A percentile compares a stretch with the other conserved stretches of the same genome.
These are phyloP conservation scores for Uronychia binucleata DNA, from an alignment of 73 alveolate genomes.

Conservation along the genomic window DNA sequence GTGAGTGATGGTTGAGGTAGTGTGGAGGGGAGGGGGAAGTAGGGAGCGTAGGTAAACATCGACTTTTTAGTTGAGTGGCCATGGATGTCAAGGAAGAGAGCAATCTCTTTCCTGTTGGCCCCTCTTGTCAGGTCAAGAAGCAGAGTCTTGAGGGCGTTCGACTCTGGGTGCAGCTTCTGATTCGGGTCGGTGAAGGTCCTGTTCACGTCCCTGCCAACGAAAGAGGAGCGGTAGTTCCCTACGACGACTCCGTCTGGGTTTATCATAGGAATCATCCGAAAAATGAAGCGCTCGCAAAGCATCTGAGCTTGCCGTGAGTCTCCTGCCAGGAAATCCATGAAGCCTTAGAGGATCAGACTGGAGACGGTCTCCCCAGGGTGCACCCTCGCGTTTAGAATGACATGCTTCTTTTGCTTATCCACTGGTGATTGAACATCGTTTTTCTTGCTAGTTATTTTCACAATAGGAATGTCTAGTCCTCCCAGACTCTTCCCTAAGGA, in stretches of 20 bases:
- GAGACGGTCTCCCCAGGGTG: constrained; percentile 87
- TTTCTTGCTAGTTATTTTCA: constrained; percentile 47
- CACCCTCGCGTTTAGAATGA: constrained; percentile 62
- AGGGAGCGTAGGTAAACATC: constrained; percentile 59
- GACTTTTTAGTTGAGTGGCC: constrained; percentile 62
- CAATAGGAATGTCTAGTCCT: constrained; percentile 57
- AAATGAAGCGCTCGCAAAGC: constrained; percentile 65
- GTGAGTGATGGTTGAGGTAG: too few relatives aligned
- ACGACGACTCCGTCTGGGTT: constrained; percentile 76
- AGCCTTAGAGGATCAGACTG: constrained; percentile 73
- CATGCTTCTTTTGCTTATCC: constrained; percentile 48
- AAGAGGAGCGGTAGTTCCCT: constrained; percentile 70
- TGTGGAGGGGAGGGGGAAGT: constrained; percentile 49
- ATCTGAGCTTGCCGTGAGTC: constrained; percentile 31
- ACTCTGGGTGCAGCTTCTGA: constrained; percentile 24
- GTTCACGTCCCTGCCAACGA: constrained; percentile 71
- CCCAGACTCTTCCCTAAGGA: constrained; percentile 40
- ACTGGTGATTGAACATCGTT: constrained; percentile 5
- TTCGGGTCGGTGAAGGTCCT: constrained; percentile 35
- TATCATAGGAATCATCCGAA: constrained; percentile 77
- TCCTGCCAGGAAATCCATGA: constrained; percentile 50
- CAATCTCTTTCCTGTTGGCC: constrained; percentile 23
- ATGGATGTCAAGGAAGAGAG: constrained; percentile 54
- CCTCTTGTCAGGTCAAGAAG: constrained; percentile 1
- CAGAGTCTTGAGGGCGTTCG: constrained; percentile 13